Conservation (phyloP, 2,329 filamentous ascomycete genomes). For the Alternaria infectoria region DNA sequence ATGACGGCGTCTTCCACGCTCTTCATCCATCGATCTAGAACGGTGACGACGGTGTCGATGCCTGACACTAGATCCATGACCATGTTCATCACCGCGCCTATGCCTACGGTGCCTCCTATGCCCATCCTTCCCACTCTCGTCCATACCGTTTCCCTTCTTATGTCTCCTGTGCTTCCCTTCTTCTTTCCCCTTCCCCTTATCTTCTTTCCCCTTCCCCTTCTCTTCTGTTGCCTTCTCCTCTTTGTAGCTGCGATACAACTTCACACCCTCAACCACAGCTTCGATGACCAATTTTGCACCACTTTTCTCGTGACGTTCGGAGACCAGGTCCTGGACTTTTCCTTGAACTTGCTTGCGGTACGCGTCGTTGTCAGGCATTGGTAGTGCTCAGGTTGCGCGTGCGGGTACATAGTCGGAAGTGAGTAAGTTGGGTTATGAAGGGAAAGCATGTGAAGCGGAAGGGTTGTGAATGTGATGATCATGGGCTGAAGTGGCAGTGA, state of each 20-base stretch:
- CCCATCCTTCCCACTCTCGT: neutral
- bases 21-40: neutral
- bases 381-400: neutral
- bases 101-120: neutral
- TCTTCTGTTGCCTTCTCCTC: conserved; percentile 15
- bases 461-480: neutral
- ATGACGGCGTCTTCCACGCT: neutral
- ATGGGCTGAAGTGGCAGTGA: neutral
- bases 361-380: conserved; percentile 13
- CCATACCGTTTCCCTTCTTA: neutral
- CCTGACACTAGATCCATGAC: neutral
- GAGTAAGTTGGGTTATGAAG: neutral
- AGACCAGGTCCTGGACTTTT: conserved; percentile 19
- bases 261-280: conserved; percentile 26
- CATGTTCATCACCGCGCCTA: neutral
- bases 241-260: conserved; percentile 21
- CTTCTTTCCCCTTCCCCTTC: conserved; percentile 1
- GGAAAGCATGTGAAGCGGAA: neutral
- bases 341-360: conserved; percentile 23
- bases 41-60: neutral
- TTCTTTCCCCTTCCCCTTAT: neutral
- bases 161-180: neutral
- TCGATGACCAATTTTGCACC: conserved; percentile 25
- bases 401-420: neutral
- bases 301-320: conserved; percentile 11